These are phyloP conservation scores for Nicotiana knightiana DNA, from an alignment of 257 asterid genomes.

Conservation along the genomic window DNA sequence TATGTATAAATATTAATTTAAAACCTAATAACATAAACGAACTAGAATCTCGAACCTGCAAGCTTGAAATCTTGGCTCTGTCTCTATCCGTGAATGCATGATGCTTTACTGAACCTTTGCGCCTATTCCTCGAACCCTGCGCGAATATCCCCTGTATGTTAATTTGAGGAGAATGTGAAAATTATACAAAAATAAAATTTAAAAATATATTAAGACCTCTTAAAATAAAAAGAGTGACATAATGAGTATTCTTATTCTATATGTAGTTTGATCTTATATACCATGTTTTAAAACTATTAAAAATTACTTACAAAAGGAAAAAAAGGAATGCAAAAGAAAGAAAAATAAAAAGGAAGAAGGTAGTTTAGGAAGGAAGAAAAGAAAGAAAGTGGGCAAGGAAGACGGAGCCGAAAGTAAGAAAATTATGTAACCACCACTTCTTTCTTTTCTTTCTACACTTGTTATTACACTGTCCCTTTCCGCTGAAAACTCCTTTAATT, in stretches of 20 bases:
- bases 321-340: not conserved
- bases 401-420: not conserved
- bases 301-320: not conserved
- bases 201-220: not conserved
- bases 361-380: not conserved
- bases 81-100: too few relatives aligned
- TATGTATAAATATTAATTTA: too few relatives aligned
- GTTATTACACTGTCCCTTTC: not conserved
- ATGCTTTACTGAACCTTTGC: too few relatives aligned
- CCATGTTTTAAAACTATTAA: not conserved
- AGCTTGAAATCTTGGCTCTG: too few relatives aligned
- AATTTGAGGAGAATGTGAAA: not conserved
- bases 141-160: too few relatives aligned
- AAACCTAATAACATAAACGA: too few relatives aligned
- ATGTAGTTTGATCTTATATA: not conserved
- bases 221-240: not conserved
- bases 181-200: not conserved
- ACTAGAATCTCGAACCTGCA: too few relatives aligned
- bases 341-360: not conserved
- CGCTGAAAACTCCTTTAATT: not conserved
- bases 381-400: not conserved
- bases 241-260: too few relatives aligned
- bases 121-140: too few relatives aligned
- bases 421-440: not conserved
- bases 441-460: not conserved